Base-by-base conservation (phyloP, 352 stramenopile species). In the Phytophthora sp. region DNA sequence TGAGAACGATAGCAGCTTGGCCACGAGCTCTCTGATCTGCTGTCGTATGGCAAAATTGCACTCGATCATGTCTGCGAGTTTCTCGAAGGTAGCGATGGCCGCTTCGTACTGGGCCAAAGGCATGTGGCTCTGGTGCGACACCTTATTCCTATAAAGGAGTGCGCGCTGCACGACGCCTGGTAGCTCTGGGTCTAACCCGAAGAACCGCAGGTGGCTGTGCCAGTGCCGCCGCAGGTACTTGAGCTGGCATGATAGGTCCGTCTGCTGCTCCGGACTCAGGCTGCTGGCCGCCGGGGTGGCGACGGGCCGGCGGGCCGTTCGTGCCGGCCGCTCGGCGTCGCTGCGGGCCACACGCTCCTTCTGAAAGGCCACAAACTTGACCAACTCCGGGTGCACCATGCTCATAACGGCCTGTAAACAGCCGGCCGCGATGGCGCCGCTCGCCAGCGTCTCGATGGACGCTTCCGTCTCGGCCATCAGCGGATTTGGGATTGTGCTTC, bases 321-420 rank as follows among this genome's bases (percentile, higher is more conserved):
- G 13, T n/a, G 30, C 9, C 8, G 41, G 39, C 2, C 29, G 39
- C 27, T 64, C 47, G 6, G 60, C 62, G 31, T 80, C 68, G 4
- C 24, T 52, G 15, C 49, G 64, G 3, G 63, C 62, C 44, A 80
- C 73, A 33, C 74, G 71, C 60, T 65, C 59, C 30, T 57, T 63
- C 50, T 82, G 71, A 27, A 77, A 69, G 9, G 65, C 50, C 31
- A 81, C 74, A 54, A 72, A 79, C 42, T 69, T 69, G 26, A 57
- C 63, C 29, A 82, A 30, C 41, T 77, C 74, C 15, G 70, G 70
- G 39, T 77, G 66, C 26, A 79, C 51, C 58, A 79, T 69, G 38
- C 68, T 82, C 74, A 82, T 82, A 27, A 79, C 68, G 16, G 74
- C 64, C 53, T 82, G 74, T 4, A 82, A 50, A 31, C 71, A 82